These are phyloP conservation scores for Penicillium janthinellum DNA, from an alignment of 2,329 filamentous ascomycete genomes.

Conservation along the genomic window DNA sequence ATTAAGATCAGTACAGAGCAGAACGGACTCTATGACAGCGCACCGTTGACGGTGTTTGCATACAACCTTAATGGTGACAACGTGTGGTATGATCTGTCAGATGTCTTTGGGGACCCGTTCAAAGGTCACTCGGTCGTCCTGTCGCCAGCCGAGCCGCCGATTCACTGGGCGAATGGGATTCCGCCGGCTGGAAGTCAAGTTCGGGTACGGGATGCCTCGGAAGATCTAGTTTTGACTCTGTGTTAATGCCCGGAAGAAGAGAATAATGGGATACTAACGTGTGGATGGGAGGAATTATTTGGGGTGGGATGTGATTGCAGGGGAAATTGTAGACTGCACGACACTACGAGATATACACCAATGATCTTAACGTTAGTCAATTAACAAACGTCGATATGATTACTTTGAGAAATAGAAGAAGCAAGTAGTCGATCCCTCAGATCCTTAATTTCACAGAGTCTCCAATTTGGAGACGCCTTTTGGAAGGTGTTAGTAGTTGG, in stretches of 20 bases:
- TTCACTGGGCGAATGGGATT: conserved; percentile 37
- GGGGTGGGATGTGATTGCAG: neutral
- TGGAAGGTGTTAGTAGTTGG: neutral
- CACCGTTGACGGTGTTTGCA: conserved; percentile 45
- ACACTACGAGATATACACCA: neutral
- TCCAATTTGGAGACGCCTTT: conserved; percentile 5
- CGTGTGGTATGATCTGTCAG: conserved; percentile 48
- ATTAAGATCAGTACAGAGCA: conserved; percentile 43
- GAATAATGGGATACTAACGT: neutral
- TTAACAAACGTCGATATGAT: neutral
- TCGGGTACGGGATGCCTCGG: conserved; percentile 21
- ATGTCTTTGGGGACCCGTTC: conserved; percentile 50
- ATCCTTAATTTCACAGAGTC: neutral
- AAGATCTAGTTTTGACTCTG: conserved; percentile 31
- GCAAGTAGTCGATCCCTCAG: neutral
- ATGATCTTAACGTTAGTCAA: neutral
- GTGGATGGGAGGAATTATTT: neutral
- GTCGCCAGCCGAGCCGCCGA: conserved; percentile 23
- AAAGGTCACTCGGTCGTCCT: conserved; percentile 29
- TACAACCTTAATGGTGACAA: conserved; percentile 37
- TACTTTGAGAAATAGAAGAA: neutral
- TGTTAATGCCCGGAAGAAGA: conserved; percentile 19
- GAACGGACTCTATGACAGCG: conserved; percentile 37
- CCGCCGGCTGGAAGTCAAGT: conserved; percentile 37
- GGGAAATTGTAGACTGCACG: neutral